phyloP scores from a whole-genome alignment of 148 eudicot species.

The Cornus florida region DNA sequence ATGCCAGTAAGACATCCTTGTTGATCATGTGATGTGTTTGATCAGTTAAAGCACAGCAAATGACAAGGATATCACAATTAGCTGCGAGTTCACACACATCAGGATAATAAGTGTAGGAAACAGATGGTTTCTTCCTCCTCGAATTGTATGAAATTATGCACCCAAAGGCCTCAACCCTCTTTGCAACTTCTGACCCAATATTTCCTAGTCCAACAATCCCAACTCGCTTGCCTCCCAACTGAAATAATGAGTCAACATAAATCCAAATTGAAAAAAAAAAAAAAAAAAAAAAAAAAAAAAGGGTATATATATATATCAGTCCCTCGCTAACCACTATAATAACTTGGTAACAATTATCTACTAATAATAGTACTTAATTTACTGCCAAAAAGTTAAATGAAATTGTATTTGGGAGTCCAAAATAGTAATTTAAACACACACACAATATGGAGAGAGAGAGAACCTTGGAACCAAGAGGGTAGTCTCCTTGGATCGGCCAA shows the following conservation, averaged over 20 bases:
- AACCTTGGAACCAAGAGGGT: constrained; percentile 36
- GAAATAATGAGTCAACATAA: constrained; percentile 13
- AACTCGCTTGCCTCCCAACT: constrained; percentile 62
- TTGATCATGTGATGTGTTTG: constrained; percentile 67
- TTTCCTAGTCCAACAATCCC: constrained; percentile 85
- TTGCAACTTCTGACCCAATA: constrained; percentile 71
- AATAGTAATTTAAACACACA: too few relatives aligned
- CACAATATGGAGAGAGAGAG: too few relatives aligned
- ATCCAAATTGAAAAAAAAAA: too few relatives aligned
- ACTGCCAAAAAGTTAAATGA: too few relatives aligned
- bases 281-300: too few relatives aligned
- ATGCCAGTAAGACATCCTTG: constrained; percentile 46
- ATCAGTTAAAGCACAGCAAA: constrained; percentile 66
- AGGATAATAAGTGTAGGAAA: constrained; percentile 39
- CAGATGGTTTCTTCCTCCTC: constrained; percentile 43
- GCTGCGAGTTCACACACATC: constrained; percentile 43
- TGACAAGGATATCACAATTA: constrained; percentile 38
- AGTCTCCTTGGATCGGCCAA: constrained; percentile 40
- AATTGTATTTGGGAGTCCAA: too few relatives aligned
- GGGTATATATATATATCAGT: too few relatives aligned
- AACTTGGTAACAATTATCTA: background rate
- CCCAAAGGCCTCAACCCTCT: constrained; percentile 59
- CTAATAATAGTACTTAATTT: too few relatives aligned
- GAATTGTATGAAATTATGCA: constrained; percentile 62
- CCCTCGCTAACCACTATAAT: background rate